A percentile compares a stretch with the other conserved stretches of the same genome.
These are phyloP conservation scores for Wickerhamiella vanderwaltii DNA, from an alignment of 805 yeast species.

Conservation along the genomic window DNA sequence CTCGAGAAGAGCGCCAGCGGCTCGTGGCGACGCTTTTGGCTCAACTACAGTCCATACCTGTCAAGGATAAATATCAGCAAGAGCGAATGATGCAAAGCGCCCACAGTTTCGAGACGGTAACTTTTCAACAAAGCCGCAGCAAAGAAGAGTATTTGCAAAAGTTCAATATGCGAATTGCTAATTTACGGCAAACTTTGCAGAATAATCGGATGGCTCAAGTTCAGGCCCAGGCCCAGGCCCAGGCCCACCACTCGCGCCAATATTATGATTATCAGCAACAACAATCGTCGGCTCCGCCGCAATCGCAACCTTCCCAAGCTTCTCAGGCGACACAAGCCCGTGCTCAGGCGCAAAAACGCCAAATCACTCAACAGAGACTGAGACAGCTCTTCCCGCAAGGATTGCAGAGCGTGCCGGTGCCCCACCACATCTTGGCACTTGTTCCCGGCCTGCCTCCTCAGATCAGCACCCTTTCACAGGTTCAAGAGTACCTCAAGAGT, in stretches of 20 bases:
- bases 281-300: slow-evolving; percentile 10
- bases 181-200: slow-evolving; percentile 12
- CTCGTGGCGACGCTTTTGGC: slow-evolving; percentile 15
- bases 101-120: slow-evolving; percentile 24
- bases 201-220: slow-evolving; percentile 15
- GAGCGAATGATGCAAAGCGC: slow-evolving; percentile 26
- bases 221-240: slow-evolving; percentile 16
- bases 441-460: slow-evolving; percentile 20
- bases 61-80: slow-evolving; percentile 23
- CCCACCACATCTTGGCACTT: slow-evolving; percentile 19
- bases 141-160: slow-evolving; percentile 22
- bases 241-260: slow-evolving; percentile 16
- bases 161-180: slow-evolving; percentile 14
- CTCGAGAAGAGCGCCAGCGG: slow-evolving; percentile 19
- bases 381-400: slow-evolving; percentile 13
- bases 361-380: slow-evolving; percentile 10
- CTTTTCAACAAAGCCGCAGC: slow-evolving; percentile 23
- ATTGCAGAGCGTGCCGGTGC: slow-evolving; percentile 7
- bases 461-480: slow-evolving; percentile 17
- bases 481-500: slow-evolving; percentile 16
- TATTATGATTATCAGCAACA: slow-evolving; percentile 4
- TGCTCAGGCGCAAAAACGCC: slow-evolving; percentile 9
- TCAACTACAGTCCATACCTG: slow-evolving; percentile 16
- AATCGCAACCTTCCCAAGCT: slow-evolving; percentile 11
- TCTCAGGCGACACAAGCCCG: slow-evolving; percentile 7